Base-by-base conservation (phyloP, 2,329 filamentous ascomycete species). In the Curvularia eragrostidis region DNA sequence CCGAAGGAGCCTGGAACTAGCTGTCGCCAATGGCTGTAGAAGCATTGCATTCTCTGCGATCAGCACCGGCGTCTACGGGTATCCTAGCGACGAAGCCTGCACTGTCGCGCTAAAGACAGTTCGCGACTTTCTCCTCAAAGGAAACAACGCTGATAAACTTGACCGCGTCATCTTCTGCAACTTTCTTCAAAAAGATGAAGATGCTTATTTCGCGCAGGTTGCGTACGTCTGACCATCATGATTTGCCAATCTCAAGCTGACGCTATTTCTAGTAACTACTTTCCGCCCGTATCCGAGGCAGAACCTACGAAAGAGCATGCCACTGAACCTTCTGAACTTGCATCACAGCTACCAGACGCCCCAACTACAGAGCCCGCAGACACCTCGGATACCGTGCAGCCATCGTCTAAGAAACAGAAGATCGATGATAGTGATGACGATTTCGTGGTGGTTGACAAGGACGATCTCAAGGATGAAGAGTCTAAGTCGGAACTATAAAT, bases 51-150 rank as follows among this genome's bases (percentile, higher is more conserved):
- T 99, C 68, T 87, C 89, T 39, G 89, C 87, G 19, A 84, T 98
- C 58, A 96, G 93, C 71, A 97, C 94, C 0, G 95, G 94, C 0
- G 76, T 97, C 1, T 98, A 97, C 72, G 91, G 91, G 0, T 98
- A 96, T 72, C 94, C 94, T 0, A 90, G 86, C 66, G 63, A 72
- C 0, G 84, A 88, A 39, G 95, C 94, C 1, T 91, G 92, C 0
- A 75, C 81, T n/a, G 83, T 89, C 9, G 95, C 92, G 1, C 83
- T 90, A 51, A 80, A 83, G 30, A 85, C 85, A 36, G 84, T 87
- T 43, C 80, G 82, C 52, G 76, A 75, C 41, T 89, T 87, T 70
- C 66, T 89, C 23, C 80, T 82, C 10, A 74, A 79, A 63, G 61
- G 78, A 65, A 60, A 78, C 67, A 65, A 81, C 72, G 67, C 70